A percentile compares a stretch with the other conserved stretches of the same genome.
phyloP scores from a whole-genome alignment of 2,329 filamentous ascomycete species.

The Trichoderma simmonsii region DNA sequence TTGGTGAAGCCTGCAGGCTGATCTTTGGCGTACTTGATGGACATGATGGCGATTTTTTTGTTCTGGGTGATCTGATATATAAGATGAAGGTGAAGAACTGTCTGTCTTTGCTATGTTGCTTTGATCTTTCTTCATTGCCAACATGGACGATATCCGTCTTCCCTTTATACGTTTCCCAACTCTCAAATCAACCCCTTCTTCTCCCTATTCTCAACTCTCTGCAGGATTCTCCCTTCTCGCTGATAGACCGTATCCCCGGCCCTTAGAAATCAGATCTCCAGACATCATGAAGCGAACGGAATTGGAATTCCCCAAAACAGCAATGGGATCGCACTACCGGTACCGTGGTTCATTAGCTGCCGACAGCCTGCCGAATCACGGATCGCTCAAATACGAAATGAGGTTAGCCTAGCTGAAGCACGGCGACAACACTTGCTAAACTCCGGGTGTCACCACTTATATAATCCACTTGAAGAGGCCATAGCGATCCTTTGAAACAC shows the following conservation, averaged over 20 bases:
- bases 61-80: not conserved
- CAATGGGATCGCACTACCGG: conserved; percentile 1
- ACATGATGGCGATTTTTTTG: conserved; percentile 20
- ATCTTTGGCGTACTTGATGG: conserved; percentile 32
- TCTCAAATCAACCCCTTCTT: not conserved
- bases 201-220: not conserved
- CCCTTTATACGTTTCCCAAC: not conserved
- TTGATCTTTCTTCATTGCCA: not conserved
- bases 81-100: not conserved
- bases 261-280: not conserved
- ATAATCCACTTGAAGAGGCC: not conserved
- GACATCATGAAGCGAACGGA: not conserved
- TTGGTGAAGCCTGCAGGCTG: conserved; percentile 40
- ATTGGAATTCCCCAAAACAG: not conserved
- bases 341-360: not conserved
- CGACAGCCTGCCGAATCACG: conserved; percentile 2
- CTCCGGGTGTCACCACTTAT: not conserved
- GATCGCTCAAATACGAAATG: conserved; percentile 10
- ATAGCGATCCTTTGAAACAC: not conserved
- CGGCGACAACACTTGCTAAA: not conserved
- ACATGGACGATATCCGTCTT: not conserved
- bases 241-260: not conserved
- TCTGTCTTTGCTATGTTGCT: not conserved
- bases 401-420: not conserved
- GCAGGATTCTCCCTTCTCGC: not conserved